Base-by-base conservation (phyloP, 164 flowering plant genomes). In the Liquidambar formosana region DNA sequence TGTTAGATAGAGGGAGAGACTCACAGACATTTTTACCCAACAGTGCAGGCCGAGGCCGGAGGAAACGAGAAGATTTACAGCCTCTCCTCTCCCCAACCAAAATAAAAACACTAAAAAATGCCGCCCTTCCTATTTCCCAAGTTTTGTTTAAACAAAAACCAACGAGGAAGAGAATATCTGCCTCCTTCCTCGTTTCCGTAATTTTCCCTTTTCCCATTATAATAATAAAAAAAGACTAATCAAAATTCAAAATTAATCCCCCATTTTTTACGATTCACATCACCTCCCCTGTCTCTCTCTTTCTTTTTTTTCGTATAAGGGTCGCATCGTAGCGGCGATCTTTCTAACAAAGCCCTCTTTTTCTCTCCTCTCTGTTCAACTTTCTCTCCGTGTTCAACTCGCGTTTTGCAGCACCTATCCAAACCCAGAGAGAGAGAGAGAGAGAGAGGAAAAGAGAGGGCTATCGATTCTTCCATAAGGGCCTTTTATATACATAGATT, bases 351-450 rank as follows among this genome's bases (percentile, higher is more conserved):
- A 47, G 57, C 18, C 57, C 45, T 45, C 16, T 21, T 26, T 71
- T 27, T 65, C 22, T 65, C 5, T 57, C 41, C 28, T 0, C 18
- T 19, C 46, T 43, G 63, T 60, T 68, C 78, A 64, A 79, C 74
- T 59, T 75, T 65, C 76, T 74, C 74, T 66, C 86, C 82, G 80
- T 77, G 84, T 78, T 70, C 57, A 68, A 66, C 71, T 75, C 84
- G 80, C 82, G 81, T 79, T 64, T 57, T 11, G n/a, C 38, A 63
- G 64, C 72, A 67, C 54, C 59, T 70, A 2, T 33, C 6, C 41
- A 33, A 33, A 33, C 41, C 41, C 41, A 33, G 41, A 6, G 41
- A 33, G 41, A 33, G 41, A 33, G 6, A 33, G 6, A 33, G 41
- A 33, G 41, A 33, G 41, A 33, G 41, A 33, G 41, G 41, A 6